These are phyloP conservation scores for Nannochloropsis granulata DNA, from an alignment of 108 stramenopile genomes.

Conservation along the genomic window DNA sequence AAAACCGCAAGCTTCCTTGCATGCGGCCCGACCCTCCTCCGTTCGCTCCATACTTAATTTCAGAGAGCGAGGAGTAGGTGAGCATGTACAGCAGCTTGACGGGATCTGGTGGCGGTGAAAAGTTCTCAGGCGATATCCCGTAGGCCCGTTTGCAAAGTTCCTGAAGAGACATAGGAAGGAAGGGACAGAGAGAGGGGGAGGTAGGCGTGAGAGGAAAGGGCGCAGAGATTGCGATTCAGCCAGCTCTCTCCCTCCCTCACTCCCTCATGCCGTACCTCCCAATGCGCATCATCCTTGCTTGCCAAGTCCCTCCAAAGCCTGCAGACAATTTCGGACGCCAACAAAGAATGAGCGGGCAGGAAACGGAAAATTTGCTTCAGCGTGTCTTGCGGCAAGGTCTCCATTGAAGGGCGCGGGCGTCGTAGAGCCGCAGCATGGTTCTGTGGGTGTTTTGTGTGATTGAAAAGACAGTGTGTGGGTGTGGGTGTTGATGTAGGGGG, in stretches of 20 bases:
- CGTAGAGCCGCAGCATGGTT: not conserved
- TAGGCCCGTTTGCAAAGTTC: not conserved
- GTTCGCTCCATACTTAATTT: not conserved
- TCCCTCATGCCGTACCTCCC: not conserved
- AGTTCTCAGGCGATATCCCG: not conserved
- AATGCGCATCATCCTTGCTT: not conserved
- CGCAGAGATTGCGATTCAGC: not conserved
- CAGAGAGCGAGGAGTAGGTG: not conserved
- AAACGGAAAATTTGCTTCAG: not conserved
- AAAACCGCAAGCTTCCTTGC: not conserved
- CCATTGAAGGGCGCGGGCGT: not conserved
- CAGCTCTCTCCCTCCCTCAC: not conserved
- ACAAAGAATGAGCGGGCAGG: not conserved
- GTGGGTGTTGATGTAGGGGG: too few species aligned
- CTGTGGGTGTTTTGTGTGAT: not conserved
- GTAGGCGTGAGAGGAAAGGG: too few species aligned
- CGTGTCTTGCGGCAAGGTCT: not conserved
- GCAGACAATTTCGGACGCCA: not conserved
- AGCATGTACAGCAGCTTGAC: not conserved
- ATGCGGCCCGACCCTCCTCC: not conserved
- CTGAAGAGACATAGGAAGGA: not conserved
- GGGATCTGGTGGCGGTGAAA: not conserved
- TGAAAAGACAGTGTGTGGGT: not conserved
- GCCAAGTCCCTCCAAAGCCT: not conserved
- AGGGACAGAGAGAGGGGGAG: too few species aligned